Base-by-base conservation (phyloP, 2,329 filamentous ascomycete species). In the Xylariaceae sp. region DNA sequence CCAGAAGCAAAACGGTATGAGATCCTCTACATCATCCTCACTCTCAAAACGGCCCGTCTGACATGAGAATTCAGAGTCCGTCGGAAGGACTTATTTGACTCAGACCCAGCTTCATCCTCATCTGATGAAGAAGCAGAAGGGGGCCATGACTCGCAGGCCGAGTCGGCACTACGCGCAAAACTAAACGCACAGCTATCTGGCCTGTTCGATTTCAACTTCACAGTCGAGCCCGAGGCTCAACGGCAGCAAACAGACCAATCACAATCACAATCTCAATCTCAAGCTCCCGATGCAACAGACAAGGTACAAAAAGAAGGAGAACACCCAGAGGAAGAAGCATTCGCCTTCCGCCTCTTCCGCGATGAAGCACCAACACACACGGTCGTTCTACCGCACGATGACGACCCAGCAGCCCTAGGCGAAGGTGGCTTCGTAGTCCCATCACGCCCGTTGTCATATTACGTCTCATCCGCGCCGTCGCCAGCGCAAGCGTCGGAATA, bases 281-380 rank as follows among this genome's bases (percentile, higher is more conserved):
- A 51, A 26, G 50, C 45, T 7, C 58, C 60, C 6, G 57, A 17
- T 4, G 61, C 62, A 31, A 56, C 60, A 14, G 56, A 17, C 2
- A 61, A 66, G 12, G 58, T 37, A 4, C 61, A 65, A 24, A 21
- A 49, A 26, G 50, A 50, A 12, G 31, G 31, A 8, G 37, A 45
- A 12, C 64, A 67, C 12, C 60, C 56, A 6, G 66, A 73, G 12
- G 71, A 73, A 16, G 75, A 79, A 44, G 78, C 79, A 49, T 87
- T 85, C 62, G 77, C 80, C 51, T 87, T 87, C 67, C 77, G 82
- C 7, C 77, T 88, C 24, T 88, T 88, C 67, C 78, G 79, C 60
- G 75, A 76, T 40, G 72, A 79, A 16, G 72, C 71, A 4, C 72
- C 76, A 2, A 70, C 74, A 1, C 75, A 77, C 48, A 86, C 80